A percentile compares a stretch with the other conserved stretches of the same genome.
Conservation (phyloP, 176 grass and related monocot genomes). For the Elaeis guineensis region DNA sequence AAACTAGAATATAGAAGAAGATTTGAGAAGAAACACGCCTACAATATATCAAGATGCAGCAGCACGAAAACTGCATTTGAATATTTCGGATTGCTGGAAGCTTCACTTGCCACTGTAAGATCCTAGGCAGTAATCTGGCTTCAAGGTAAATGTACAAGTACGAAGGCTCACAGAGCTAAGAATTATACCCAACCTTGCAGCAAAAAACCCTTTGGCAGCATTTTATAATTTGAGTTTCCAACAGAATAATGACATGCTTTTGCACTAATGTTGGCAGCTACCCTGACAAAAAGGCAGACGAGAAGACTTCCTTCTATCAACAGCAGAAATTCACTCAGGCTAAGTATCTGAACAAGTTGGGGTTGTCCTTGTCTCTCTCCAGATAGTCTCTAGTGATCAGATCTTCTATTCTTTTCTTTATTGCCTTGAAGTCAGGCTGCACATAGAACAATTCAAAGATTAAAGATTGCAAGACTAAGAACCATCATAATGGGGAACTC, state of each 20-base stretch:
- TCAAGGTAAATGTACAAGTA: neutral
- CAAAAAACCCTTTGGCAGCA: neutral
- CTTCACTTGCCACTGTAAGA: too few relatives aligned
- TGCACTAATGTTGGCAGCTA: neutral
- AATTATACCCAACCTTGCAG: neutral
- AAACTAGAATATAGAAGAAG: too few relatives aligned
- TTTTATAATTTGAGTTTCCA: neutral
- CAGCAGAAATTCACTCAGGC: constrained; percentile 24
- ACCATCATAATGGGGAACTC: neutral
- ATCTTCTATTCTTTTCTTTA: constrained; percentile 73
- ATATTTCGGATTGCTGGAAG: too few relatives aligned
- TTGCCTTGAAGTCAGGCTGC: constrained; percentile 74
- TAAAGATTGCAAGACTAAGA: neutral
- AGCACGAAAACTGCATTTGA: too few relatives aligned
- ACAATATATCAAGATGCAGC: too few relatives aligned
- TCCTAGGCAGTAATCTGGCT: neutral
- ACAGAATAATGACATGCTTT: neutral
- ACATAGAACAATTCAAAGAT: neutral
- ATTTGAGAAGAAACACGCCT: too few relatives aligned
- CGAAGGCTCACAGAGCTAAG: neutral
- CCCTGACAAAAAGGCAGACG: neutral
- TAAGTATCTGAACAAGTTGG: constrained; percentile 64
- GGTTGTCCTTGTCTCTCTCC: constrained; percentile 58
- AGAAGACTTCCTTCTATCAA: neutral
- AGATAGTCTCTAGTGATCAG: constrained; percentile 66